Evolutionary conservation across 495 filamentous ascomycete genomes (phyloP).

Genomic region (Umbilicaria muhlenbergii): DNA sequence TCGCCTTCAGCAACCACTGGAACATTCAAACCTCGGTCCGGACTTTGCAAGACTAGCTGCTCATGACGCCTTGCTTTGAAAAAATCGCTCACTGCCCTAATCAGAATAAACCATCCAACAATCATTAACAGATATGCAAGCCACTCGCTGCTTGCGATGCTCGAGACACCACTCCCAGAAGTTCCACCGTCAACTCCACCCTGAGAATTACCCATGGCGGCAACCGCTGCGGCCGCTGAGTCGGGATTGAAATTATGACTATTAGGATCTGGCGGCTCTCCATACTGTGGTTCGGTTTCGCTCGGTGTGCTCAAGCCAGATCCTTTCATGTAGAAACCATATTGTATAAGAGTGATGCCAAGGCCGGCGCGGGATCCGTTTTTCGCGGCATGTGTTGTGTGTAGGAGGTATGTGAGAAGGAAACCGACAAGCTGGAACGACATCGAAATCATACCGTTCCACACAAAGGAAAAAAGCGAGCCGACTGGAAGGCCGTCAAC

Average conservation of each 20-base stretch:
- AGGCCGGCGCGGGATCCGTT: slow-evolving; percentile 90
- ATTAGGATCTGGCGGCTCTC: slow-evolving; percentile 69
- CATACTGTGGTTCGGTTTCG: slow-evolving; percentile 35
- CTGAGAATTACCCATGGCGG: slow-evolving; percentile 12
- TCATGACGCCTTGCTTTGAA: slow-evolving; percentile 77
- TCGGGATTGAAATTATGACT: slow-evolving; percentile 72
- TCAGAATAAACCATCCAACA: slow-evolving; percentile 94
- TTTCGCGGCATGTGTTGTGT: slow-evolving; percentile 95
- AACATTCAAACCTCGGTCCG: slow-evolving; percentile 73
- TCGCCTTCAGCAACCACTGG: slow-evolving; percentile 85
- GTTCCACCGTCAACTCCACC: slow-evolving; percentile 19
- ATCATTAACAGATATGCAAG: slow-evolving; percentile 92
- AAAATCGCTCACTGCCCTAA: slow-evolving; percentile 78
- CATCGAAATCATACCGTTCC: slow-evolving; percentile 98
- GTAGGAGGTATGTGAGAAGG: slow-evolving; percentile 91
- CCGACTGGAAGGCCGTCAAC: slow-evolving; percentile 93
- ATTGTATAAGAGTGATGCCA: slow-evolving; percentile 91
- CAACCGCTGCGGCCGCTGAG: slow-evolving; percentile 16
- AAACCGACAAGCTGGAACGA: slow-evolving; percentile 97
- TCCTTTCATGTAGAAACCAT: slow-evolving; percentile 85
- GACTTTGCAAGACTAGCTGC: slow-evolving; percentile 83
- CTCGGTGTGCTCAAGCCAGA: slow-evolving; percentile 27
- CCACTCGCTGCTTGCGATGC: slow-evolving; percentile 63
- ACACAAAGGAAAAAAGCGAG: slow-evolving; percentile 87
- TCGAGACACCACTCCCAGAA: slow-evolving; percentile 21